Evolutionary conservation across 768 basidiomycete genomes (phyloP).

Genomic region (Russula sp.): DNA sequence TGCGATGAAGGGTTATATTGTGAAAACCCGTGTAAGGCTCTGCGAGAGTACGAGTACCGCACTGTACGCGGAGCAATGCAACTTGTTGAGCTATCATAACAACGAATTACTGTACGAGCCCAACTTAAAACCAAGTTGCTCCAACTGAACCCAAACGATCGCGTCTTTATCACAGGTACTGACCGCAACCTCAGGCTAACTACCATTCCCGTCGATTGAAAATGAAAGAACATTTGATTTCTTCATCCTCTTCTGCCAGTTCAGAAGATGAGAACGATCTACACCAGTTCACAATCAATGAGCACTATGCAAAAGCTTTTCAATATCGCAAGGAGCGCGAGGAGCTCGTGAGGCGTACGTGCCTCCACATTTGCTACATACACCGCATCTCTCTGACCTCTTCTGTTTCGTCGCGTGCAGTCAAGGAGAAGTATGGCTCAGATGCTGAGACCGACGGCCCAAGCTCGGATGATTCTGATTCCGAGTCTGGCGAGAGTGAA

Average conservation of each 20-base stretch:
- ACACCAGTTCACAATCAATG: slow-evolving; percentile 58
- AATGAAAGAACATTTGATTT: slow-evolving; percentile 17
- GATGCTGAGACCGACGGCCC: slow-evolving; percentile 50
- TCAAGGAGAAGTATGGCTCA: slow-evolving; percentile 84
- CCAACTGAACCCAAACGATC: too few species aligned
- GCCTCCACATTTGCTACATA: too few species aligned
- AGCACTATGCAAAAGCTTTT: slow-evolving; percentile 76
- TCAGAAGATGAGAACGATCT: slow-evolving; percentile 32
- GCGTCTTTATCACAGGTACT: not conserved
- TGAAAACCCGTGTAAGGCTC: too few species aligned
- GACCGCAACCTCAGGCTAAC: not conserved
- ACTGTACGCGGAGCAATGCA: too few species aligned
- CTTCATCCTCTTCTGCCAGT: slow-evolving; percentile 5
- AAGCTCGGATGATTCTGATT: slow-evolving; percentile 40
- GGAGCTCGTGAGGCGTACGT: slow-evolving; percentile 70
- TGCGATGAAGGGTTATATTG: too few species aligned
- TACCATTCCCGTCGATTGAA: not conserved
- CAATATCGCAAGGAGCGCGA: slow-evolving; percentile 79
- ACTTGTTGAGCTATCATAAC: too few species aligned
- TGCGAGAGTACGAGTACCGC: too few species aligned
- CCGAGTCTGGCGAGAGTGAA: slow-evolving; percentile 75
- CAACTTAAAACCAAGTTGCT: too few species aligned
- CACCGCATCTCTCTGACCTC: not conserved
- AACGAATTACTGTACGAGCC: too few species aligned
- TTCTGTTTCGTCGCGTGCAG: slow-evolving; percentile 33